phyloP scores from a whole-genome alignment of 2,329 filamentous ascomycete genomes.

The Elsinoe fawcettii region DNA sequence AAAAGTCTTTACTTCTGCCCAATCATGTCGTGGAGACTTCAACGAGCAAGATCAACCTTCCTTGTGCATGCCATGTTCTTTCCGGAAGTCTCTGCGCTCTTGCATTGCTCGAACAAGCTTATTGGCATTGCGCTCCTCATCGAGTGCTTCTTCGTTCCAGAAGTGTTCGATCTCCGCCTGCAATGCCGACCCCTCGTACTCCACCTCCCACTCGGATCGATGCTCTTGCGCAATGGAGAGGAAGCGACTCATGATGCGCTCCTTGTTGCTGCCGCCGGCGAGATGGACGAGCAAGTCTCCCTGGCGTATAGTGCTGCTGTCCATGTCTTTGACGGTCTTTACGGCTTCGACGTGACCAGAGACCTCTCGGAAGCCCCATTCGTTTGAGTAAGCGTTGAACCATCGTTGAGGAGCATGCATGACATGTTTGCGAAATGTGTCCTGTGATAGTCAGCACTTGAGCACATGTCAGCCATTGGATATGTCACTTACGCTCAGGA shows the following conservation, averaged over 20 bases:
- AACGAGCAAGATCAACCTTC: not conserved
- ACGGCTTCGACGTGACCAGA: not conserved
- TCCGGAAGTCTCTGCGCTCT: not conserved
- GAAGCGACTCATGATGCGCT: slow-evolving; percentile 32
- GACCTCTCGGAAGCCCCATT: slow-evolving; percentile 19
- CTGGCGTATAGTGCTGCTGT: slow-evolving; percentile 30
- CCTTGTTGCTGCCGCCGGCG: slow-evolving; percentile 30
- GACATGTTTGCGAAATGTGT: slow-evolving; percentile 4
- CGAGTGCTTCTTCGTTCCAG: not conserved
- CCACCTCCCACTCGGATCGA: slow-evolving; percentile 34
- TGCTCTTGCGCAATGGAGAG: slow-evolving; percentile 31
- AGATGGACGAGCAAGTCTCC: slow-evolving; percentile 39
- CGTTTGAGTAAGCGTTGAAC: slow-evolving; percentile 39
- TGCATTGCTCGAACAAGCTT: not conserved
- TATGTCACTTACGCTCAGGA: slow-evolving; percentile 7
- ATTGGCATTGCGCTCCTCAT: not conserved
- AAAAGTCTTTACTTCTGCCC: too few relatives aligned
- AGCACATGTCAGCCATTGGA: slow-evolving; percentile 16
- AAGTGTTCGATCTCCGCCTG: not conserved
- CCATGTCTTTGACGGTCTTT: slow-evolving; percentile 26
- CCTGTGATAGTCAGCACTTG: not conserved
- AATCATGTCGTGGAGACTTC: too few relatives aligned
- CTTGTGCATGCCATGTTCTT: slow-evolving; percentile 1
- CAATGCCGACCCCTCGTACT: slow-evolving; percentile 14
- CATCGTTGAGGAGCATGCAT: slow-evolving; percentile 31